Conservation (phyloP, 768 basidiomycete species). For the Calocybe cyanea region DNA sequence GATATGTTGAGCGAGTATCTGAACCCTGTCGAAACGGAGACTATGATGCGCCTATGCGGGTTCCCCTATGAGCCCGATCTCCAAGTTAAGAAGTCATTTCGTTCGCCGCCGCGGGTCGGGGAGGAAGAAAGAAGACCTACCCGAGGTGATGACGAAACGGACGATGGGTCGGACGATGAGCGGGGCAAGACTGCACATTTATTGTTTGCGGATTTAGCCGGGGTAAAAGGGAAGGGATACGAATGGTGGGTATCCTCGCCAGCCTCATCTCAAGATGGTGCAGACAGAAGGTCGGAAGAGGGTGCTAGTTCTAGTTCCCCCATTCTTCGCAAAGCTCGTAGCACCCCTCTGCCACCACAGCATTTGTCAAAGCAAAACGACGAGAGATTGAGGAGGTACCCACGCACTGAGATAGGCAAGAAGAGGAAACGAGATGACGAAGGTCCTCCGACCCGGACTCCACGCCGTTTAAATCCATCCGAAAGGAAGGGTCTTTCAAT, state of each 20-base stretch:
- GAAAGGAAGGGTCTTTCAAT: slow-evolving; percentile 14
- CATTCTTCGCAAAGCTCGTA: too few species aligned
- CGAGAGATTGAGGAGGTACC: too few species aligned
- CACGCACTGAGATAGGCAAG: slow-evolving; percentile 7
- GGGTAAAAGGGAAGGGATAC: slow-evolving; percentile 28
- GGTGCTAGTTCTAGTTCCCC: too few species aligned
- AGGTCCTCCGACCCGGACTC: not conserved
- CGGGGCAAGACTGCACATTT: slow-evolving; percentile 52
- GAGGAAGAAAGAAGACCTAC: slow-evolving; percentile 16
- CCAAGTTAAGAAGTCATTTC: not conserved
- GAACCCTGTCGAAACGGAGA: slow-evolving; percentile 25
- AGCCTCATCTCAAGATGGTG: slow-evolving; percentile 1
- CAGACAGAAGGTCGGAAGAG: too few species aligned
- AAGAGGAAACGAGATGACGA: not conserved
- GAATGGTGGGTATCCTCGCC: slow-evolving; percentile 24
- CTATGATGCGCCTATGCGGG: slow-evolving; percentile 31
- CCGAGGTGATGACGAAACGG: slow-evolving; percentile 32
- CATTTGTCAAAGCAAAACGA: too few species aligned
- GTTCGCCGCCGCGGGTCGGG: slow-evolving; percentile 9
- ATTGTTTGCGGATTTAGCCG: slow-evolving; percentile 45
- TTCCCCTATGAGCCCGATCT: not conserved
- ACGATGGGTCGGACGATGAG: slow-evolving; percentile 38
- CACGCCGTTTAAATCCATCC: slow-evolving; percentile 7
- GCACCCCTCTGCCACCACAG: too few species aligned
- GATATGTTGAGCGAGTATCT: slow-evolving; percentile 43